A percentile compares a stretch with the other conserved stretches of the same genome.
These are phyloP conservation scores for Backusella australiensis DNA, from an alignment of 192 early-diverging fungal species.

Conservation along the genomic window DNA sequence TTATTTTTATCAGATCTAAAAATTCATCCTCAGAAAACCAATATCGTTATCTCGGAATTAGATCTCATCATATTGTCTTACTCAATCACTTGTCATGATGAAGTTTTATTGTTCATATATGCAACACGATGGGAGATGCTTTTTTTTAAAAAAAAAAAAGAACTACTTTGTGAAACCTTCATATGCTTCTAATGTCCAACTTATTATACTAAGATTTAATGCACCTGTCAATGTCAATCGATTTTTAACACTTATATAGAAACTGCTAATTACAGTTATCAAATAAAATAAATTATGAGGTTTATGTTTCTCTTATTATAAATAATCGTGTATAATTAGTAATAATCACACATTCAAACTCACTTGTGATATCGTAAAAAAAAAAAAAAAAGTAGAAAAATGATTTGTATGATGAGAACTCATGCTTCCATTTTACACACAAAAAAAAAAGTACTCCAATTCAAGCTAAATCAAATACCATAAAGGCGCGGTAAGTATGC, in stretches of 20 bases:
- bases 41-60: conserved; percentile 4
- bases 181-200: not conserved
- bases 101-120: not conserved
- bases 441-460: not conserved
- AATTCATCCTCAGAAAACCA: not conserved
- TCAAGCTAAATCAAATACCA: not conserved
- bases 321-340: not conserved
- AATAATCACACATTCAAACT: not conserved
- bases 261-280: not conserved
- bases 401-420: not conserved
- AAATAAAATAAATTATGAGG: not conserved
- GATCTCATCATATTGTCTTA: conserved; percentile 1
- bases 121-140: not conserved
- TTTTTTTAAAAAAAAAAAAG: not conserved
- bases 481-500: not conserved
- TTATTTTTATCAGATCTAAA: conserved; percentile 6
- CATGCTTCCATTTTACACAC: not conserved
- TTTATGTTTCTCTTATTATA: not conserved
- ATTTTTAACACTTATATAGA: not conserved
- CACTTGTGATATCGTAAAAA: not conserved
- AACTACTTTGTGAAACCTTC: not conserved
- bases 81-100: not conserved
- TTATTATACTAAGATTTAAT: not conserved
- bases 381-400: not conserved
- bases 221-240: not conserved